These are phyloP conservation scores for Cadophora sp. DNA, from an alignment of 2,329 filamentous ascomycete species.

Conservation along the genomic window DNA sequence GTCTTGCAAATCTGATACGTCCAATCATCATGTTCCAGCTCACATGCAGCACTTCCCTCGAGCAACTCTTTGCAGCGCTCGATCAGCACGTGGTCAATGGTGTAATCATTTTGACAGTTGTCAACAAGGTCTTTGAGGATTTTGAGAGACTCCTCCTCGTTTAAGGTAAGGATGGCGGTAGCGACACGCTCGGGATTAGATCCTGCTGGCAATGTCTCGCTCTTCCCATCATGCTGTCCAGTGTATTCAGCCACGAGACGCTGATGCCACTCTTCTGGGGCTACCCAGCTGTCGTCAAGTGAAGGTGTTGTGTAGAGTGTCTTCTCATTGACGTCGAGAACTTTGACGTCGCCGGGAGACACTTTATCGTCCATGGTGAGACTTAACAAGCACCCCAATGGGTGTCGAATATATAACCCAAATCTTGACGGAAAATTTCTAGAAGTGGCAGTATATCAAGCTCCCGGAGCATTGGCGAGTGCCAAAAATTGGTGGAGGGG, in stretches of 20 bases:
- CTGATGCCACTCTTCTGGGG: constrained; percentile 16
- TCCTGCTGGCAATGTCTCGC: constrained; percentile 41
- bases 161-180: constrained; percentile 39
- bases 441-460: not conserved
- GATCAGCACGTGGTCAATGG: constrained; percentile 30
- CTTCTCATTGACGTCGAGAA: constrained; percentile 17
- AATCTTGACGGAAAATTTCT: not conserved
- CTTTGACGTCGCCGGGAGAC: constrained; percentile 8
- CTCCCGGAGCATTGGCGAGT: not conserved
- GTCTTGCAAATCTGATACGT: constrained; percentile 35
- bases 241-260: constrained; percentile 41
- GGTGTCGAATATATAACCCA: not conserved
- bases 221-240: constrained; percentile 39
- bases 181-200: constrained; percentile 40
- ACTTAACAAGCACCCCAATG: too few species aligned
- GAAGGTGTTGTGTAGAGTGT: not conserved
- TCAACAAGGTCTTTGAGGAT: constrained; percentile 33
- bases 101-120: constrained; percentile 42
- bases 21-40: constrained; percentile 43
- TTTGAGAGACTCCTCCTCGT: constrained; percentile 35
- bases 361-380: constrained; percentile 2
- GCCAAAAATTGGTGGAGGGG: not conserved
- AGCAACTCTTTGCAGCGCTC: constrained; percentile 36
- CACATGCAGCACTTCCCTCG: constrained; percentile 40
- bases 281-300: constrained; percentile 12